Evolutionary conservation across 148 eudicot species (phyloP).

Genomic region (Rhododendron henanense): DNA sequence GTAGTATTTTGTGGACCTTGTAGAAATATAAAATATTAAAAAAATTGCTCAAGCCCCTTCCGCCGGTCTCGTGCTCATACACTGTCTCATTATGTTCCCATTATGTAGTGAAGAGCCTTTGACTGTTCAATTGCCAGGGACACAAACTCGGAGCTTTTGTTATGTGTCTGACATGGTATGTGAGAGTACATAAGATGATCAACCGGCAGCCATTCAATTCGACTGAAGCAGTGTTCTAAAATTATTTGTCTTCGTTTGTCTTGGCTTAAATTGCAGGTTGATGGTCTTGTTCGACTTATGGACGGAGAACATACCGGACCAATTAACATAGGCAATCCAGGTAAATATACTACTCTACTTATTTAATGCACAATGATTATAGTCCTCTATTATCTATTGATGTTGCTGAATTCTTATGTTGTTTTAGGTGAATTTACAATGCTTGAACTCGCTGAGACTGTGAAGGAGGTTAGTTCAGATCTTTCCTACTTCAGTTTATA

Average conservation of each 20-base stretch:
- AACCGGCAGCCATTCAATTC: neutral
- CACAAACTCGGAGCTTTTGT: constrained; percentile 93
- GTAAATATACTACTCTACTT: constrained; percentile 24
- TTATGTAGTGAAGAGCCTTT: constrained; percentile 65
- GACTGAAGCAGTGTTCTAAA: neutral
- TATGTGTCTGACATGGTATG: constrained; percentile 92
- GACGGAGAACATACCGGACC: constrained; percentile 84
- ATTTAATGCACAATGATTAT: neutral
- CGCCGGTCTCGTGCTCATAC: neutral
- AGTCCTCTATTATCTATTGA: neutral
- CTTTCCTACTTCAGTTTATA: neutral
- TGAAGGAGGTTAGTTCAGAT: constrained; percentile 73
- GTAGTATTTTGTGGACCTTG: neutral
- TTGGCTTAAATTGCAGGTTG: constrained; percentile 43
- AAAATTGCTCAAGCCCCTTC: neutral
- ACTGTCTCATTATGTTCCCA: neutral
- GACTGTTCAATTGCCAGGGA: constrained; percentile 93
- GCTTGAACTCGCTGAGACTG: constrained; percentile 89
- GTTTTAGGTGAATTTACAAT: constrained; percentile 91
- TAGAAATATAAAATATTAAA: neutral
- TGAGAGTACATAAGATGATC: neutral
- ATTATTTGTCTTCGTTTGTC: neutral
- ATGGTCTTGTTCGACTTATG: constrained; percentile 81
- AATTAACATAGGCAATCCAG: constrained; percentile 89
- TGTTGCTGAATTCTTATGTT: neutral